Percentiles rank a stretch among this genome's conserved stretches.
phyloP scores from a whole-genome alignment of 2,329 filamentous ascomycete species.

The Neonectria faginata region DNA sequence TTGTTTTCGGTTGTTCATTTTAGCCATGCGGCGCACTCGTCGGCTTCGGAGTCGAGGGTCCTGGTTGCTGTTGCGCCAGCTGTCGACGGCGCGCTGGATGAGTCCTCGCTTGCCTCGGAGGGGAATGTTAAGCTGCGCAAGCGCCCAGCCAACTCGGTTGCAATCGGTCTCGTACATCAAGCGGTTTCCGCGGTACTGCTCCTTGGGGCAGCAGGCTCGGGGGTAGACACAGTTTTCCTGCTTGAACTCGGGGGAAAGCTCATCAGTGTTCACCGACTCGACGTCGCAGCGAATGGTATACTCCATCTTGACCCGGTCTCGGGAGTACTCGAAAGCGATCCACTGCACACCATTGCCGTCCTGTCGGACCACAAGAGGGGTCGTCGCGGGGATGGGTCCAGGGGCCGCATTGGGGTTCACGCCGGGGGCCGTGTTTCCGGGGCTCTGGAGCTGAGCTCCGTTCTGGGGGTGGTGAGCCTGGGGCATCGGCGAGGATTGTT shows the following conservation, averaged over 20 bases:
- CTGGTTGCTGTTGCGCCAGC: conserved; percentile 99
- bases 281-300: conserved; percentile 99
- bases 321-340: conserved; percentile 98
- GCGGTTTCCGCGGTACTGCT: conserved; percentile 95
- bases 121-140: conserved; percentile 91
- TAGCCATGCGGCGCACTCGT: conserved; percentile 93
- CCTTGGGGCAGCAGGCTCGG: conserved; percentile 92
- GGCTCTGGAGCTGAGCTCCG: conserved; percentile 55
- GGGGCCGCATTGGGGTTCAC: conserved; percentile 92
- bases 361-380: conserved; percentile 91
- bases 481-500: conserved; percentile 58
- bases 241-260: conserved; percentile 89
- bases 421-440: conserved; percentile 56
- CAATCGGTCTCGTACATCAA: conserved; percentile 98
- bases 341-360: conserved; percentile 98
- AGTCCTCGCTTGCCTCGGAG: conserved; percentile 93
- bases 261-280: conserved; percentile 93
- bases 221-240: conserved; percentile 99
- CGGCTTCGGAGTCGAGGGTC: conserved; percentile 91
- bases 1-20: conserved; percentile 89
- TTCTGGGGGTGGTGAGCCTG: conserved; percentile 53
- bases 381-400: conserved; percentile 96
- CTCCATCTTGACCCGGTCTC: conserved; percentile 98
- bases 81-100: conserved; percentile 97
- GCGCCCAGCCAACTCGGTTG: conserved; percentile 99